Evolutionary conservation across 768 basidiomycete genomes (phyloP).

Genomic region (Lactarius vividus): DNA sequence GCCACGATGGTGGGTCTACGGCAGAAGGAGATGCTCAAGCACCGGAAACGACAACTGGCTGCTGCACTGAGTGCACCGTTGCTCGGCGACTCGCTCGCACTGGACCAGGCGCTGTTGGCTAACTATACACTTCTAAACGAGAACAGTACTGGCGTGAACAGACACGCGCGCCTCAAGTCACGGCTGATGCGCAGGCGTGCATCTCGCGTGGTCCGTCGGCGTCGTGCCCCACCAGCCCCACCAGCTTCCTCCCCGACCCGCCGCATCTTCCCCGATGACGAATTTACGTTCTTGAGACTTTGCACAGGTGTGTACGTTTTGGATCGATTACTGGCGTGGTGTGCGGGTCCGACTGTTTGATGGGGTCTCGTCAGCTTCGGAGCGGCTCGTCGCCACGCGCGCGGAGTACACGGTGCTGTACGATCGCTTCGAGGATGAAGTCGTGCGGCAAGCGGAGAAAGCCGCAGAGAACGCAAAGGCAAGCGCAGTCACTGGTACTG

Average conservation of each 20-base stretch:
- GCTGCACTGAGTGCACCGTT: conserved; percentile 66
- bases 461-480: conserved; percentile 50
- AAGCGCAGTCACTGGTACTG: conserved; percentile 40
- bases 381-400: conserved; percentile 65
- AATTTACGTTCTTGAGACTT: conserved; percentile 60
- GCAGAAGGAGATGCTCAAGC: conserved; percentile 71
- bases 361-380: conserved; percentile 53
- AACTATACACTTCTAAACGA: conserved; percentile 33
- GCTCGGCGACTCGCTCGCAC: conserved; percentile 64
- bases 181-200: conserved; percentile 55
- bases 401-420: conserved; percentile 66
- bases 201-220: conserved; percentile 50
- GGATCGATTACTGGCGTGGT: conserved; percentile 30
- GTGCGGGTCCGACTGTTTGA: conserved; percentile 25
- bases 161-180: conserved; percentile 12
- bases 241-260: conserved; percentile 37
- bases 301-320: conserved; percentile 66
- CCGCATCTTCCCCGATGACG: conserved; percentile 45
- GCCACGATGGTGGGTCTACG: conserved; percentile 68
- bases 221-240: conserved; percentile 36
- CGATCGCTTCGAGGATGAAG: conserved; percentile 68
- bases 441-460: conserved; percentile 65
- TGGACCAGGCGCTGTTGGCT: conserved; percentile 73
- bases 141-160: not conserved
- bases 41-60: conserved; percentile 66